A percentile compares a stretch with the other conserved stretches of the same genome.
These are phyloP conservation scores for Leccinum olivaceopallidum DNA, from an alignment of 768 basidiomycete genomes.

Conservation along the genomic window DNA sequence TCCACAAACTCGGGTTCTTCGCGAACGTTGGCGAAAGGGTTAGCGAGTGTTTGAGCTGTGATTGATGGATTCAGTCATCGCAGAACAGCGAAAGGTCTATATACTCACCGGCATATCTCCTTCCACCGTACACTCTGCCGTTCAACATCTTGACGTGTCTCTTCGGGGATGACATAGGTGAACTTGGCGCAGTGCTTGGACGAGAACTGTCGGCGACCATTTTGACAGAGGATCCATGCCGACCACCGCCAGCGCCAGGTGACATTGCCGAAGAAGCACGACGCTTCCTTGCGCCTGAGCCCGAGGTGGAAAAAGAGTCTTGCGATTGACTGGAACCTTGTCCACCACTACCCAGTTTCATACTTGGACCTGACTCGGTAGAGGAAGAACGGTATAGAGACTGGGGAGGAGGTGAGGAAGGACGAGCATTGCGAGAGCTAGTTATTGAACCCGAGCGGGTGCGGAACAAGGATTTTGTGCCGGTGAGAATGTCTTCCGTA, in stretches of 20 bases:
- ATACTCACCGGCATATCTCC: conserved; percentile 27
- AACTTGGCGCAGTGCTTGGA: conserved; percentile 16
- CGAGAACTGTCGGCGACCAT: not conserved
- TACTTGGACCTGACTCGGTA: conserved; percentile 13
- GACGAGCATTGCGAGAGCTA: not conserved
- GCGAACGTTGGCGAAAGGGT: conserved; percentile 63
- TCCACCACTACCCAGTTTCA: not conserved
- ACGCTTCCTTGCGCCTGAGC: conserved; percentile 16
- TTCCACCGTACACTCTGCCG: conserved; percentile 77
- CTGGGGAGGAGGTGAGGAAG: conserved; percentile 20
- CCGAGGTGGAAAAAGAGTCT: not conserved
- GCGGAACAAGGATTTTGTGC: conserved; percentile 33
- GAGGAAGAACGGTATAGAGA: conserved; percentile 23
- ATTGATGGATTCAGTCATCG: not conserved
- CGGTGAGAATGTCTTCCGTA: conserved; percentile 33
- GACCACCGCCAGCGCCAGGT: conserved; percentile 32
- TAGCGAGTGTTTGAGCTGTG: conserved; percentile 37
- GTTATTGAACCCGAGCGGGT: conserved; percentile 19
- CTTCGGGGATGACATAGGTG: conserved; percentile 8
- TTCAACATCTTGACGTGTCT: conserved; percentile 72
- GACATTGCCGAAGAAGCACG: conserved; percentile 22
- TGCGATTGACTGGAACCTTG: not conserved
- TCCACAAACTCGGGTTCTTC: conserved; percentile 85
- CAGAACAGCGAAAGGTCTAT: not conserved
- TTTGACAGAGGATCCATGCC: conserved; percentile 22